Base-by-base conservation (phyloP, 805 yeast species). In the Candida glaebosa region DNA sequence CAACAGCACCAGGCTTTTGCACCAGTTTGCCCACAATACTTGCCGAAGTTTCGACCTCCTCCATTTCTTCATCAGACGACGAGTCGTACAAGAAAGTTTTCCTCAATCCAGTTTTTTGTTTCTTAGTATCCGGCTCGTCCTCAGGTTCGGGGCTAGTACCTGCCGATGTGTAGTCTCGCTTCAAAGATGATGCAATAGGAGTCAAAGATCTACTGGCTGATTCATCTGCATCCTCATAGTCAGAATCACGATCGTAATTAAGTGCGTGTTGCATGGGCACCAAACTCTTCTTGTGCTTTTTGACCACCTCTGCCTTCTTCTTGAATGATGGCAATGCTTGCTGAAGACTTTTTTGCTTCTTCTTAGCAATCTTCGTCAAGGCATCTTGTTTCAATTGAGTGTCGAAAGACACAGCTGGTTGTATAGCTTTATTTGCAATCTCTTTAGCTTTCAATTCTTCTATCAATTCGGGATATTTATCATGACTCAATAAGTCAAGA, bases 261-360 rank as follows among this genome's bases (percentile, higher is more conserved):
- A 76, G 65, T 1, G 80, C 78, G 60, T 76, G 79, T 42, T 75
- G 74, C 75, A 76, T 69, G 1, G 82, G 81, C 37, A 75, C 61
- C 36, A 71, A 52, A 20, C 50, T 54, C 33, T 47, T 63, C 57
- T 48, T 67, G 43, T 45, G 38, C 17, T 25, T 38, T 10, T 34
- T 33, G 14, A 19, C 28, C 10, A 19, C n/a, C 3, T 18, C 30
- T 14, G 55, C 51, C 41, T 64, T 62, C 48, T 63, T 67, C 34
- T 54, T 59, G 46, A 68, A 67, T 12, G 63, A 54, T 9, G 74
- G 74, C 38, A 69, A 50, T 20, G 48, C 26, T 18, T 40, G 49
- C 14, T 41, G 34, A 9, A 35, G 24, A 16, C 45, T 37, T 20
- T 42, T 35, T 19, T 44, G 50, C 31, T 49, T 54, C 24, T 58